phyloP scores from a whole-genome alignment of 768 basidiomycete genomes.

The Kwoniella dendrophila region DNA sequence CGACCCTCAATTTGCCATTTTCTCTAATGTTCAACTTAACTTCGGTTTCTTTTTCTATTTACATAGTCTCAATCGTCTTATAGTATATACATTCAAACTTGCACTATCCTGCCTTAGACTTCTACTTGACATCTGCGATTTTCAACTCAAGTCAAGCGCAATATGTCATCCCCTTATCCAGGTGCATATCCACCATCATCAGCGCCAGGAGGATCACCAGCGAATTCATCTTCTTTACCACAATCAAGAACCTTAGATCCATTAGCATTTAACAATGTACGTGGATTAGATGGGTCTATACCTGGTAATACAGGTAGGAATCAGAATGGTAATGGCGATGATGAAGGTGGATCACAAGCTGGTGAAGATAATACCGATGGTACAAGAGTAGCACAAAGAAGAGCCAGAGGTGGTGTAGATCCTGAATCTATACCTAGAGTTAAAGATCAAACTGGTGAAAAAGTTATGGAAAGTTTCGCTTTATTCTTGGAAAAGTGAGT shows the following conservation, averaged over 20 bases:
- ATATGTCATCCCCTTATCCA: conserved; percentile 35
- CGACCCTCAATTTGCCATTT: conserved; percentile 15
- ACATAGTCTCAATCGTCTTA: neutral
- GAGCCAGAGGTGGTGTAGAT: conserved; percentile 29
- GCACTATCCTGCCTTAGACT: neutral
- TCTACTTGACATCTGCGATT: neutral
- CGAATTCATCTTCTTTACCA: conserved; percentile 36
- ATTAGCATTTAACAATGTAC: conserved; percentile 44
- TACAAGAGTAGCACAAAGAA: conserved; percentile 21
- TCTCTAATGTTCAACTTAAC: neutral
- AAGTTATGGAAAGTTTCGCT: conserved; percentile 88
- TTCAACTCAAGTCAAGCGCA: neutral
- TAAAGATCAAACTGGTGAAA: conserved; percentile 92
- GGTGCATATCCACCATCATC: conserved; percentile 30
- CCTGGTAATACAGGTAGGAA: conserved; percentile 16
- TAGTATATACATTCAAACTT: neutral
- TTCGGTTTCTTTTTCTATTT: neutral
- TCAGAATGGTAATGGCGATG: no score
- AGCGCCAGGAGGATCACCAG: conserved; percentile 30
- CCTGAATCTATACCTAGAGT: conserved; percentile 75
- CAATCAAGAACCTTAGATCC: conserved; percentile 44
- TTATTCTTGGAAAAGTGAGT: conserved; percentile 83
- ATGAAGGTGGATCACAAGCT: conserved; percentile 23
- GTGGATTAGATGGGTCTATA: conserved; percentile 35
- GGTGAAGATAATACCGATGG: conserved; percentile 31